Percentiles rank a stretch among this genome's conserved stretches.
phyloP scores from a whole-genome alignment of 441 rosid species.

The Bruguiera hainesii region DNA sequence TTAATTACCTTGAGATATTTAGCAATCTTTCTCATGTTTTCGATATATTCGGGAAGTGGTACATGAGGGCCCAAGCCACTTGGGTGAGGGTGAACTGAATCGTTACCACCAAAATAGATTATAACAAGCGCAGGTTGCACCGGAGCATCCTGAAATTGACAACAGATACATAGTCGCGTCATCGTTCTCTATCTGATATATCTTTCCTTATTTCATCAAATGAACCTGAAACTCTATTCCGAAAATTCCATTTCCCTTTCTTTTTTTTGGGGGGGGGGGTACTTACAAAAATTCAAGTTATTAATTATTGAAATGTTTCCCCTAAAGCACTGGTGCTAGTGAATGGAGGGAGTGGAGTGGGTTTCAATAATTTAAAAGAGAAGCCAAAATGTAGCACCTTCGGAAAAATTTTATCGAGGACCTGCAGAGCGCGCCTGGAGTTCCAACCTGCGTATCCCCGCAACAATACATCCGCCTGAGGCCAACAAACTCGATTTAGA shows the following conservation, averaged over 20 bases:
- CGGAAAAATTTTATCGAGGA: constrained; percentile 66
- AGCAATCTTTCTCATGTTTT: constrained; percentile 73
- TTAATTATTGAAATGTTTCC: too few species aligned
- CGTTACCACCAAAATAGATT: constrained; percentile 89
- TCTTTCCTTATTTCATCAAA: too few species aligned
- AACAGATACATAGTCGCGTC: not conserved
- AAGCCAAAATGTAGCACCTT: constrained; percentile 40
- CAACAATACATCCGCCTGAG: constrained; percentile 68
- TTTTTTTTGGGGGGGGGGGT: too few species aligned
- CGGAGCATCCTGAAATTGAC: constrained; percentile 44
- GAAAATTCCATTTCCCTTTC: too few species aligned
- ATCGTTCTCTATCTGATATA: too few species aligned
- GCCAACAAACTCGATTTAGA: not conserved
- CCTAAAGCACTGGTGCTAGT: too few species aligned
- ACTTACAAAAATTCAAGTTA: too few species aligned
- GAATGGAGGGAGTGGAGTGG: not conserved
- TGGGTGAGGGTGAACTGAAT: constrained; percentile 54
- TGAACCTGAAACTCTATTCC: too few species aligned
- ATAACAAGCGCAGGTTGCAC: constrained; percentile 73
- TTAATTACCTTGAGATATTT: constrained; percentile 55
- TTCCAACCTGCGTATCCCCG: constrained; percentile 91
- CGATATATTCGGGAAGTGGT: constrained; percentile 59
- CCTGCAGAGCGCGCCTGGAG: constrained; percentile 63
- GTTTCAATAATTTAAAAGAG: not conserved
- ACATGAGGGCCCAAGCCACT: constrained; percentile 72